phyloP scores from a whole-genome alignment of 768 basidiomycete species.

The Psilocybe azurescens region DNA sequence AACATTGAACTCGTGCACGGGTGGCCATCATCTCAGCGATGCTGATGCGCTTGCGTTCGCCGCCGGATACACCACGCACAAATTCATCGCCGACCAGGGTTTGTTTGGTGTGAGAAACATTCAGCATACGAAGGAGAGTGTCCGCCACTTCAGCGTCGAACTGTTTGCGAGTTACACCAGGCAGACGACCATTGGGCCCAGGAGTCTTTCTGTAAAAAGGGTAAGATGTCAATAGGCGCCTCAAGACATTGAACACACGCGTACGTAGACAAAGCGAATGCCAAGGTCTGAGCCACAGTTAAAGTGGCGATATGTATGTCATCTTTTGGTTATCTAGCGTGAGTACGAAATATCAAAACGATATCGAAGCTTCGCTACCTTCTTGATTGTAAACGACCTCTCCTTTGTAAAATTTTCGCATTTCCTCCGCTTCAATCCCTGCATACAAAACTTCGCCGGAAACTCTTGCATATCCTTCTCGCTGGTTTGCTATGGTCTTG shows the following conservation, averaged over 20 bases:
- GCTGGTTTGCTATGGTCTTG: constrained; percentile 80
- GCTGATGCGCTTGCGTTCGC: constrained; percentile 79
- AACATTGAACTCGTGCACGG: constrained; percentile 79
- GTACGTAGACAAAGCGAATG: constrained; percentile 69
- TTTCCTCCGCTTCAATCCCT: constrained; percentile 77
- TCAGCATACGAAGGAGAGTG: constrained; percentile 77
- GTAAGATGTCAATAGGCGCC: constrained; percentile 1
- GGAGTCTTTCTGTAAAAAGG: constrained; percentile 59
- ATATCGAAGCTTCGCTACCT: constrained; percentile 40
- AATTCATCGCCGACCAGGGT: constrained; percentile 90
- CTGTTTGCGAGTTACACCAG: constrained; percentile 63
- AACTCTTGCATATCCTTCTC: constrained; percentile 66
- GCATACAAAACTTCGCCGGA: constrained; percentile 82
- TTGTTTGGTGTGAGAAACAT: constrained; percentile 77
- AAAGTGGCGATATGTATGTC: constrained; percentile 85
- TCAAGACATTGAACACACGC: constrained; percentile 12
- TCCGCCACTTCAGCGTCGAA: constrained; percentile 63
- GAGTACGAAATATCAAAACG: neutral
- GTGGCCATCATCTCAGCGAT: constrained; percentile 90
- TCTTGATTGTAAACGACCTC: constrained; percentile 83
- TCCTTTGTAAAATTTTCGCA: constrained; percentile 77
- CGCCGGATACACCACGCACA: constrained; percentile 81
- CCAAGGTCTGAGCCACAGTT: constrained; percentile 78
- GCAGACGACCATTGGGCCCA: constrained; percentile 74
- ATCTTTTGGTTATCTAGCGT: constrained; percentile 42